Base-by-base conservation (phyloP, 2,329 filamentous ascomycete species). In the Ophiocordyceps camponoti-floridani region DNA sequence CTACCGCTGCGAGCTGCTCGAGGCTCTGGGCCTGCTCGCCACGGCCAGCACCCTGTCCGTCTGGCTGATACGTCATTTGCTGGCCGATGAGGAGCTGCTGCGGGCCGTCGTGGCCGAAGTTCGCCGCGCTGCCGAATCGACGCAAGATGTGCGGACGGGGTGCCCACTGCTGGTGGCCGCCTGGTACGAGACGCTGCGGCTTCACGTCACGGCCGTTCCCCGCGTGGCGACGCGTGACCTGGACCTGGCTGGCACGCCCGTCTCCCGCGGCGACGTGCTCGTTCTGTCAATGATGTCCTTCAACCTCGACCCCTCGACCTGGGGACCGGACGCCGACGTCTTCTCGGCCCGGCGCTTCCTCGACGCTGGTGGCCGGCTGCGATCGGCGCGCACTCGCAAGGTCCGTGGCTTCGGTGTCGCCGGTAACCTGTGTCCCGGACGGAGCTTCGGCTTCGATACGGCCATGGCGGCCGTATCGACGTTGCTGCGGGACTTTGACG, bases 231-330 rank as follows among this genome's bases (percentile, higher is more conserved):
- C 55, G 4, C 47, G 52, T 4, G 56, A 57, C 43, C 55, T 58
- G 12, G 49, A 48, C 35, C 50, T 60, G 28, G 42, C 46, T 5
- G 19, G 53, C 3, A 48, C 52, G 1, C 48, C 46, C 5, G 47
- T 49, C 0, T 47, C 50, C 0, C 11, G 13, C 9, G 52, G 53
- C 16, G 57, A 59, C 43, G 54, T 59, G 26, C 51, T 59, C 41
- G 50, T 58, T n/a, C 51, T 59, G 2, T 56, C 57, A 26, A 58
- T 59, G 56, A 55, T 53, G 28, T 51, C 57, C 1, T 57, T 55
- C 42, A 59, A 59, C 46, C 44, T 51, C n/a, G 51, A 58, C 45
- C 38, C 50, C 2, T 30, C 45, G 2, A 51, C 46, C 0, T 61
- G 58, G 58, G 57, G 56, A 1, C 30, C 52, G 1, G 54, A 60